Conservation (phyloP, 140 eudicot species). For the Flaveria floridana region DNA sequence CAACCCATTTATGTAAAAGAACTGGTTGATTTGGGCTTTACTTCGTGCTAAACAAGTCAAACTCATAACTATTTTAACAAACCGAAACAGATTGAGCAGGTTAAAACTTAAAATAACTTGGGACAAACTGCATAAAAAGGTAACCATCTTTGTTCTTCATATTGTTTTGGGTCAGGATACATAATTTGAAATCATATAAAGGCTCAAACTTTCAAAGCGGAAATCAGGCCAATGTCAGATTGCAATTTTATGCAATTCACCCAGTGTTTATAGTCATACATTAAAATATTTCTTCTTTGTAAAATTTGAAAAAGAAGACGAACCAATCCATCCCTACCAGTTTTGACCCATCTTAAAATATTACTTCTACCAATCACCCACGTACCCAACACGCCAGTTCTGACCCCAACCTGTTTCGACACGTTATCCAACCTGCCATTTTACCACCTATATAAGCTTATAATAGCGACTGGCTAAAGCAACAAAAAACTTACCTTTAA, state of each 20-base stretch:
- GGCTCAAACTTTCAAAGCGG: no score
- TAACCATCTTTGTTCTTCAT: no score
- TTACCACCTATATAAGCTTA: not conserved
- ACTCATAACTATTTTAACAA: not conserved
- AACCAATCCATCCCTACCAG: not conserved
- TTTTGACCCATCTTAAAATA: not conserved
- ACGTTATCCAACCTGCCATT: not conserved
- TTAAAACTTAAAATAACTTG: not conserved
- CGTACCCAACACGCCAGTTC: not conserved
- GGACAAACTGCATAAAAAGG: no score
- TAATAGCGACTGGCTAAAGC: not conserved
- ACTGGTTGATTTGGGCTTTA: no score
- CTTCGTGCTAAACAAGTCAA: not conserved
- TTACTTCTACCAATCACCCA: no score
- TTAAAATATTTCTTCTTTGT: not conserved
- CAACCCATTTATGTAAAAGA: not conserved
- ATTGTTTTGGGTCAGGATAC: no score
- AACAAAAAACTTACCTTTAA: constrained; percentile 42
- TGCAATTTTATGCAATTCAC: no score
- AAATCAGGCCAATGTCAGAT: no score
- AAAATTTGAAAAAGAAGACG: not conserved
- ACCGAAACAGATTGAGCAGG: not conserved
- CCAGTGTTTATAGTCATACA: no score
- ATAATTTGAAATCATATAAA: no score
- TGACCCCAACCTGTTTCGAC: not conserved